A percentile compares a stretch with the other conserved stretches of the same genome.
Conservation (phyloP, 176 grass and related monocot species). For the Typha latifolia region DNA sequence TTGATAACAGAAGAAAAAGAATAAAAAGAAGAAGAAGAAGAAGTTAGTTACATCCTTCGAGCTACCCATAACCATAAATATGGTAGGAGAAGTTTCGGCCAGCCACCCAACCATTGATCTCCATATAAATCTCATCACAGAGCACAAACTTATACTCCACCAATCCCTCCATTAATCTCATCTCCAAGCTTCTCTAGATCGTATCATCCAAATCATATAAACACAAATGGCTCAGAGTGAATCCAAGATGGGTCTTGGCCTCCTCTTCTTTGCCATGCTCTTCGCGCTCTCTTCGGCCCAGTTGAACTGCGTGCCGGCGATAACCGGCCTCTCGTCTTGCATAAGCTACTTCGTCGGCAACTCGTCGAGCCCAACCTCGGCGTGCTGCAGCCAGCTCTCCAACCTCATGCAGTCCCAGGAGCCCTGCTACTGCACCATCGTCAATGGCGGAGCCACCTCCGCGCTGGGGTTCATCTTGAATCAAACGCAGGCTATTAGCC, state of each 20-base stretch:
- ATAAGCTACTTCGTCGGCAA: slow-evolving; percentile 50
- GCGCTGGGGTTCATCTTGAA: slow-evolving; percentile 42
- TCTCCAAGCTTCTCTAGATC: neutral
- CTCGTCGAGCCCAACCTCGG: slow-evolving; percentile 33
- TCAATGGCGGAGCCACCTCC: slow-evolving; percentile 31
- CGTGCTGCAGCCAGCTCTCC: slow-evolving; percentile 55
- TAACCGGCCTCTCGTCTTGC: slow-evolving; percentile 42
- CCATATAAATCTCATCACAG: neutral
- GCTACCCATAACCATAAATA: neutral
- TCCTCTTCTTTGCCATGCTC: slow-evolving; percentile 6
- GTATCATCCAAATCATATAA: neutral
- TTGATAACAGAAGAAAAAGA: too few relatives aligned
- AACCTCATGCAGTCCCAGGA: slow-evolving; percentile 39
- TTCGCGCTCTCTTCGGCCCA: slow-evolving; percentile 28
- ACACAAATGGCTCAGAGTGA: slow-evolving; percentile 15
- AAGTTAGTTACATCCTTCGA: neutral
- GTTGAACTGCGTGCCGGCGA: slow-evolving; percentile 34
- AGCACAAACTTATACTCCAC: neutral
- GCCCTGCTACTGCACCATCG: slow-evolving; percentile 57
- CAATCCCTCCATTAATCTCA: neutral
- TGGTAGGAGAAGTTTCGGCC: slow-evolving; percentile 14
- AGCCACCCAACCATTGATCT: slow-evolving; percentile 3
- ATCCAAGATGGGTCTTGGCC: slow-evolving; percentile 15
- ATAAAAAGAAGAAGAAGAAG: too few relatives aligned
- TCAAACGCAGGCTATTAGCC: slow-evolving; percentile 48